Percentiles rank a stretch among this genome's conserved stretches.
These are phyloP conservation scores for Apiospora pterosperma DNA, from an alignment of 2,329 filamentous ascomycete species.

Conservation along the genomic window DNA sequence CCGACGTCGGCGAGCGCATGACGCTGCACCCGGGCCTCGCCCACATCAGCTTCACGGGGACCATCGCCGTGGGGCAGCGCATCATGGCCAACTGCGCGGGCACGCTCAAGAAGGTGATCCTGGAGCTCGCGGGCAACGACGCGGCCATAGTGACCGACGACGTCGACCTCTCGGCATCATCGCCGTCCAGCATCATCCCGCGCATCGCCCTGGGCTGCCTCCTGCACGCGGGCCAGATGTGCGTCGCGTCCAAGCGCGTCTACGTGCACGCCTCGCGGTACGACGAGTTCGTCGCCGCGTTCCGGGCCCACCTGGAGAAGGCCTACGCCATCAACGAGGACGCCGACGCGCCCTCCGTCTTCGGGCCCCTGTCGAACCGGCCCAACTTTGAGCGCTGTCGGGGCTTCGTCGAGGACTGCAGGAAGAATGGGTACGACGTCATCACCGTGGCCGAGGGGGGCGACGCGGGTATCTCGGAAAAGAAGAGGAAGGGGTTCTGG, in stretches of 20 bases:
- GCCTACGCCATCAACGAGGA: slow-evolving; percentile 30
- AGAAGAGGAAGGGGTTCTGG: slow-evolving; percentile 48
- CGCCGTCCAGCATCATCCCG: slow-evolving; percentile 26
- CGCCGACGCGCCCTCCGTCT: slow-evolving; percentile 29
- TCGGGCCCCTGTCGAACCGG: slow-evolving; percentile 61
- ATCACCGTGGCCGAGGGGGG: slow-evolving; percentile 32
- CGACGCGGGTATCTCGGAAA: slow-evolving; percentile 39
- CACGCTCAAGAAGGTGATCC: slow-evolving; percentile 51
- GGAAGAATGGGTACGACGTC: slow-evolving; percentile 45
- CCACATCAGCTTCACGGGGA: slow-evolving; percentile 59
- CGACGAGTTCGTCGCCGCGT: slow-evolving; percentile 43
- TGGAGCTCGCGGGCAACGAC: slow-evolving; percentile 55
- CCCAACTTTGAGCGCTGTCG: slow-evolving; percentile 62
- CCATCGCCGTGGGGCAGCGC: slow-evolving; percentile 45
- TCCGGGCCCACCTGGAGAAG: neutral
- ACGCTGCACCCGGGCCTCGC: slow-evolving; percentile 51
- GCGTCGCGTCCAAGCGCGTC: slow-evolving; percentile 54
- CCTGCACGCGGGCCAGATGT: slow-evolving; percentile 52
- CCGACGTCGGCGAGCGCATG: slow-evolving; percentile 50
- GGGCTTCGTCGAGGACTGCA: slow-evolving; percentile 52
- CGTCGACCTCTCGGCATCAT: slow-evolving; percentile 42
- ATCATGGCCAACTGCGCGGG: slow-evolving; percentile 46
- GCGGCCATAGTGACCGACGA: slow-evolving; percentile 51
- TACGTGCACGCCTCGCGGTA: slow-evolving; percentile 61
- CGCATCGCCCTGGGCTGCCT: slow-evolving; percentile 45